Conservation (phyloP, 2,329 filamentous ascomycete species). For the Chrysoporthe austroafricana region DNA sequence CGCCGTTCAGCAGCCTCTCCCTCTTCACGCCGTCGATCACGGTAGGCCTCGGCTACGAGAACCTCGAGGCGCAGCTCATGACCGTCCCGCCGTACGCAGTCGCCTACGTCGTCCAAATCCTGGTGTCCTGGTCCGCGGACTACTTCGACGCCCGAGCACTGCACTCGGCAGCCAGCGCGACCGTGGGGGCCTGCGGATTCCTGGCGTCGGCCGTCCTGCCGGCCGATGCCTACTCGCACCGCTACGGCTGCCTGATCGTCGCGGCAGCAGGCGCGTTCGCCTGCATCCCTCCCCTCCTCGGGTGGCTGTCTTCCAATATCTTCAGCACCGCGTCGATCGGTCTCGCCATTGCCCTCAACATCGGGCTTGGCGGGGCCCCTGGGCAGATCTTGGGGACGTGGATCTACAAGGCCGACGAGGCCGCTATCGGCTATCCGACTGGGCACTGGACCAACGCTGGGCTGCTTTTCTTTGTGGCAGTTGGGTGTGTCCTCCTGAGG, state of each 20-base stretch:
- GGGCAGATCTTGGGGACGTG: conserved; percentile 75
- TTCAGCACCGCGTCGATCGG: conserved; percentile 67
- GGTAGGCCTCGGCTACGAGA: conserved; percentile 39
- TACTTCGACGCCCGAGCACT: conserved; percentile 58
- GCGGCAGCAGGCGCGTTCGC: conserved; percentile 69
- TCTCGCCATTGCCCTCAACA: conserved; percentile 71
- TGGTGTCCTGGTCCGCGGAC: conserved; percentile 64
- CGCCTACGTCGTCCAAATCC: conserved; percentile 45
- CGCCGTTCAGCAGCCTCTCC: conserved; percentile 41
- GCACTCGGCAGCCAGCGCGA: conserved; percentile 47
- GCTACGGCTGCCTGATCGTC: conserved; percentile 73
- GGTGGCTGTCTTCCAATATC: conserved; percentile 72
- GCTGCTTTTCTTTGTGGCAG: conserved; percentile 61
- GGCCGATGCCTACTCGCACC: conserved; percentile 57
- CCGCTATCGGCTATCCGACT: conserved; percentile 65
- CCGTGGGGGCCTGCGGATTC: conserved; percentile 54
- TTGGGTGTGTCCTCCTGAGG: conserved; percentile 57
- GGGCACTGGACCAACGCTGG: conserved; percentile 71
- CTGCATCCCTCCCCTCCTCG: conserved; percentile 70
- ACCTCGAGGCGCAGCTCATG: conserved; percentile 61
- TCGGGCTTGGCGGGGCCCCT: conserved; percentile 66
- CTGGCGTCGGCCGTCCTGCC: conserved; percentile 67
- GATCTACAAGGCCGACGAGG: conserved; percentile 71
- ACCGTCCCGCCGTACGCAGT: conserved; percentile 71
- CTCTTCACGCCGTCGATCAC: conserved; percentile 64